Base-by-base conservation (phyloP, 306 rosid genomes). In the Prunus campanulata region DNA sequence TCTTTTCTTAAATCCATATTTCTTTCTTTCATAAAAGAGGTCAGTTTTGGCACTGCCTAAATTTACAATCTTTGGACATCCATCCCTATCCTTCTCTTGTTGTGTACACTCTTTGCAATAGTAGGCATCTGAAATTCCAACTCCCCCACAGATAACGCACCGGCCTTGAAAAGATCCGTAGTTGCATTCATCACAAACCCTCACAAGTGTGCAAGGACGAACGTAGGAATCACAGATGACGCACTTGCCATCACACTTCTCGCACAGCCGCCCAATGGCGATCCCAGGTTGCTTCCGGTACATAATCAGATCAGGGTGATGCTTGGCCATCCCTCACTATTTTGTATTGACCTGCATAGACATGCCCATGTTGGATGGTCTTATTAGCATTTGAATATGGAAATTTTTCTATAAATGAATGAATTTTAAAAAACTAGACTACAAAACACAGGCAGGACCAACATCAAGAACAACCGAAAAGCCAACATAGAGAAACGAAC, bases 101-200 rank as follows among this genome's bases (percentile, higher is more conserved):
- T 94, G 98, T 3, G 96, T 94, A 77, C 98, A 95, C 91, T 95
- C 98, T 83, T 92, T 90, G 86, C 98, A 90, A 78, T 90, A 95
- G 88, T 90, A 95, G 44, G 97, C 95, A 83, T 95, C 95, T 8
- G 96, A 95, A 25, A 95, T 95, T 66, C 97, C 96, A 18, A 90
- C 92, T 59, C 97, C 97, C 83, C 96, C 97, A 62, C 96, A 94
- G 73, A 95, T 86, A 59, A 95, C 97, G 59, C 97, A 92, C 25
- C 96, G 86, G 61, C 95, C 96, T 74, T 85, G 95, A 59, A 91
- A 91, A 11, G 97, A 91, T 27, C 91, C 89, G 6, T 85, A 90
- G 91, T 92, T 92, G 93, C 97, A 92, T 72, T 92, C 96, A 51
- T 88, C 96, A 20, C 96, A 89, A 27, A 92, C 97, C 51, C 98